Evolutionary conservation across 2,329 filamentous ascomycete species (phyloP).

Genomic region (Paracoccidioides lutzii): DNA sequence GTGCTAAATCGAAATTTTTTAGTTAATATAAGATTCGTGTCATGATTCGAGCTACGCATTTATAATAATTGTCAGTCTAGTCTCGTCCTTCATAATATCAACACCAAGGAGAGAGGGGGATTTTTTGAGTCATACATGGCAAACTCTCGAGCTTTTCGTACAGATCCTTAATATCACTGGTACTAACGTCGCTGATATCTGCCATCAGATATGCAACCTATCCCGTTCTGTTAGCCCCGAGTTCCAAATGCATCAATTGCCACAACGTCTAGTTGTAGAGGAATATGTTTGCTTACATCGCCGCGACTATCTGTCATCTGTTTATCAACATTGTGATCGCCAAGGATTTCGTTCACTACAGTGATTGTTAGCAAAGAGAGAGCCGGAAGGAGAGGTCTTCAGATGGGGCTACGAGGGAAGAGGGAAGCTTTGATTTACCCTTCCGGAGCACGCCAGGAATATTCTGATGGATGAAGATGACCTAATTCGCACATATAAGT

Average conservation of each 20-base stretch:
- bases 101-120: not conserved
- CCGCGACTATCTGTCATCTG: constrained; percentile 94
- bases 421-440: constrained; percentile 34
- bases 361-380: constrained; percentile 9
- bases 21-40: constrained; percentile 33
- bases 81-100: not conserved
- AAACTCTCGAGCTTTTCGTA: constrained; percentile 71
- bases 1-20: not conserved
- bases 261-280: not conserved
- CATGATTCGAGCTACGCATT: constrained; percentile 31
- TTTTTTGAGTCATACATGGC: constrained; percentile 47
- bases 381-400: not conserved
- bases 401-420: not conserved
- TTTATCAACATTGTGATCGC: constrained; percentile 96
- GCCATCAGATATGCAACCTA: constrained; percentile 92
- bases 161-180: constrained; percentile 70
- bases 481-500: constrained; percentile 29
- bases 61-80: constrained; percentile 8
- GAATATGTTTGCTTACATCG: constrained; percentile 46
- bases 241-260: not conserved
- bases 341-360: constrained; percentile 81
- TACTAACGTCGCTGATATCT: constrained; percentile 78
- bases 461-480: constrained; percentile 96
- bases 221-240: constrained; percentile 9
- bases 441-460: constrained; percentile 86